Evolutionary conservation across 2,329 filamentous ascomycete species (phyloP).

Genomic region (Clonostachys sp.): DNA sequence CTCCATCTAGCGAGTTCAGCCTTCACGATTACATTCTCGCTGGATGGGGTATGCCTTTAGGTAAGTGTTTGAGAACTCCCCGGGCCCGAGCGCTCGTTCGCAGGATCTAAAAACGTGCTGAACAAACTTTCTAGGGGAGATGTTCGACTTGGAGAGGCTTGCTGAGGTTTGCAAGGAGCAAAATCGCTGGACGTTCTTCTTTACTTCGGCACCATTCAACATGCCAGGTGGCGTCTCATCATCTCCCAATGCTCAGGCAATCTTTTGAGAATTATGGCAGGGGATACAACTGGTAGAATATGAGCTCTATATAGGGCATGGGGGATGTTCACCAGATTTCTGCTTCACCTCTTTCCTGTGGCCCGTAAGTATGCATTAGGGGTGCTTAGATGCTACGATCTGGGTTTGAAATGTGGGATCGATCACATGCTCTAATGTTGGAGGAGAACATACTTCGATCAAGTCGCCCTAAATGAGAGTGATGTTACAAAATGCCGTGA

Average conservation of each 20-base stretch:
- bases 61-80: constrained; percentile 10
- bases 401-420: too few relatives aligned
- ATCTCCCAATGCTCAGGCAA: constrained; percentile 37
- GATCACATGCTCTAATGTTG: too few relatives aligned
- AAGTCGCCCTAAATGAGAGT: too few relatives aligned
- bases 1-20: background rate
- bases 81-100: constrained; percentile 19
- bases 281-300: too few relatives aligned
- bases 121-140: background rate
- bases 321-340: too few relatives aligned
- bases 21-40: constrained; percentile 42
- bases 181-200: constrained; percentile 43
- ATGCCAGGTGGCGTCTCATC: constrained; percentile 38
- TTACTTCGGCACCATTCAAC: constrained; percentile 41
- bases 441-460: too few relatives aligned
- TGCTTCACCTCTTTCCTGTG: too few relatives aligned
- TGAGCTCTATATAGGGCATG: too few relatives aligned
- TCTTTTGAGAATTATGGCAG: constrained; percentile 27
- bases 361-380: too few relatives aligned
- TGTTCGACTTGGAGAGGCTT: constrained; percentile 14
- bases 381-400: too few relatives aligned
- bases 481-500: too few relatives aligned
- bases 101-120: background rate
- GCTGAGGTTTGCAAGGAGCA: constrained; percentile 45
- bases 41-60: constrained; percentile 40